Conservation (phyloP, 305 asterid genomes). For the Plantago rigida region DNA sequence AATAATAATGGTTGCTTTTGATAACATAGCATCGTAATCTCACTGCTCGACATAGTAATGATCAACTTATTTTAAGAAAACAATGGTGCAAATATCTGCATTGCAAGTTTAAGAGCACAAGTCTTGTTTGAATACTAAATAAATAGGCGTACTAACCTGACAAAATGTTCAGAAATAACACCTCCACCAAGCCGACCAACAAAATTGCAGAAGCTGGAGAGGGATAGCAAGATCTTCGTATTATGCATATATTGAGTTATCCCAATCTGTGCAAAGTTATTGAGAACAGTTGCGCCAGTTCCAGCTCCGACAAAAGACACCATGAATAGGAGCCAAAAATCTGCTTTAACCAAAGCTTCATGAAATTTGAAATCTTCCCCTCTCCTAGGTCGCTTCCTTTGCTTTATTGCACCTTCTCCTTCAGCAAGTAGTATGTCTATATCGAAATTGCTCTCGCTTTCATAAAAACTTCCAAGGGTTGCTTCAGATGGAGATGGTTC, state of each 20-base stretch:
- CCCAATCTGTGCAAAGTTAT: conserved; percentile 69
- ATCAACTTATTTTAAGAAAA: too few relatives aligned
- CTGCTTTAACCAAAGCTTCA: conserved; percentile 68
- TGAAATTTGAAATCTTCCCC: conserved; percentile 51
- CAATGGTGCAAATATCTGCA: not conserved
- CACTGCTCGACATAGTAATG: too few relatives aligned
- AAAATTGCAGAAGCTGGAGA: conserved; percentile 67
- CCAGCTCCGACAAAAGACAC: conserved; percentile 65
- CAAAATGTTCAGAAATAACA: conserved; percentile 46
- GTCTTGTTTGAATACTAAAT: not conserved
- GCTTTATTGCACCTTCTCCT: conserved; percentile 51
- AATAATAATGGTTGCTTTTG: too few relatives aligned
- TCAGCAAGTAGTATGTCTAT: conserved; percentile 54
- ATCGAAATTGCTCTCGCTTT: conserved; percentile 34
- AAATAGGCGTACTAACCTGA: conserved; percentile 35
- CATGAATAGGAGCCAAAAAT: conserved; percentile 64
- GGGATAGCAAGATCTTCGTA: conserved; percentile 46
- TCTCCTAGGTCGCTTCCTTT: conserved; percentile 49
- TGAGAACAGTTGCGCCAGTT: conserved; percentile 64
- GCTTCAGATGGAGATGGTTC: conserved; percentile 35
- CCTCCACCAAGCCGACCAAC: conserved; percentile 78
- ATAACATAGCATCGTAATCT: too few relatives aligned
- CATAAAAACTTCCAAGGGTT: conserved; percentile 31
- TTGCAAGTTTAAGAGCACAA: conserved; percentile 3
- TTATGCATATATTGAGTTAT: conserved; percentile 44